Evolutionary conservation across 225 moss, liverwort and hornwort species (phyloP), one percentile per base, ranked within the genome.

Genomic region (Bryoerythrophyllum caledonicum): DNA sequence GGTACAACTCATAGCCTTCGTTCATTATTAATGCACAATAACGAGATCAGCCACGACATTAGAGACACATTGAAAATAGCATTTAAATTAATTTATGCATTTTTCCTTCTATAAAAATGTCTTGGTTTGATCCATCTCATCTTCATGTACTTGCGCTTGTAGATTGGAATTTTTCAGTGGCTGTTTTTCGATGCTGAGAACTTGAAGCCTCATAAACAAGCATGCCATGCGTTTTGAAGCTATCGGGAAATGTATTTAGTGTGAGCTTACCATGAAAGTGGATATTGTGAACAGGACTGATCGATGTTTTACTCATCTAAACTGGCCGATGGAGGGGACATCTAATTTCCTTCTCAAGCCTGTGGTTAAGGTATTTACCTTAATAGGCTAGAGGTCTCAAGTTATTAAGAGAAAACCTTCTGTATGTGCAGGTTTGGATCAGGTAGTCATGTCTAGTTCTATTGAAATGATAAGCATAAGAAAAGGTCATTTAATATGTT

Each of bases 221-320:
- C 10, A 17, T 70, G n/a, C 27, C 35, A 65, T 41, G 16, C 25
- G 35, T 80, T 58, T 65, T 44, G 21, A 69, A 63, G 63, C 64
- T 15, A 27, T 69, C 43, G 32, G 57, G 68, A 34, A 68, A 20
- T 23, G 38, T 48, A 30, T 65, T 8, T 72, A 69, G 59, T 58
- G 65, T 83, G 79, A 69, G 37, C 86, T 84, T 52, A 83, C 40
- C 67, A 30, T 73, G 2, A 40, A 60, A 9, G 48, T 80, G 72
- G 70, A 68, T 65, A 49, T 28, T 78, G 54, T 83, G 72, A 70
- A 76, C 86, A 96, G 96, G 96, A 85, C 78, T 78, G 83, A 90
- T 81, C 95, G 99, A 83, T 99, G 99, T 75, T 86, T 95, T 62
- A 90, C 85, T 43, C 93, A 91, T 77, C 66, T 99, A 54, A 63